Evolutionary conservation across 192 early-diverging fungal genomes (phyloP), one percentile per base, ranked within the genome.

Genomic region (Coemansia reversa): DNA sequence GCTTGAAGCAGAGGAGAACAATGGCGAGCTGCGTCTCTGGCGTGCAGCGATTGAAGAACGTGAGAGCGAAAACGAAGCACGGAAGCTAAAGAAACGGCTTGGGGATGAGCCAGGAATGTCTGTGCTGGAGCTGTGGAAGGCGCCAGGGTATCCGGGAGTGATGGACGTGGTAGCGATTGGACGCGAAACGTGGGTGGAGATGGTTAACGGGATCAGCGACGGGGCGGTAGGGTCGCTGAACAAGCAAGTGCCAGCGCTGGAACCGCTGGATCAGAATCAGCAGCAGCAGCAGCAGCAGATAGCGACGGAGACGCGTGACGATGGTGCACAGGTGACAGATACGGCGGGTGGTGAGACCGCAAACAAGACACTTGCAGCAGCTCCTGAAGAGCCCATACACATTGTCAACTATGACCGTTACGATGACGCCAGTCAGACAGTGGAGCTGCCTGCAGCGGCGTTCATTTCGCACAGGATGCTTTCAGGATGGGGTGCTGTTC

Each of bases 81-180:
- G 78, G 35, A 56, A 51, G 55, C 25, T 53, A 28, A 71, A 58
- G 63, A 75, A 75, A 24, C 39, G 45, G 18, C 24, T 66, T 16
- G 72, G 66, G 0, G 62, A 48, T 5, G 51, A 62, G 48, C 73
- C 72, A 8, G 72, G 69, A 3, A 69, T 68, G 55, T 56, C 58
- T 8, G 35, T 32, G 18, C 39, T 66, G 39, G 74, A 70, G 61
- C 58, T 76, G 45, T 80, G 78, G 78, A 80, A 75, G 69, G 65
- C 72, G 4, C 64, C 74, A 60, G 60, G 55, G 23, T 80, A 80
- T 28, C 72, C 78, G 23, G 72, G 72, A 4, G 53, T 66, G 23
- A 76, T 82, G 79, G 79, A 82, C 51, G 47, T 76, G 1, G 74
- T 82, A 60, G 74, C 74, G 6, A 57, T 82, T 45, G 79, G 79